Conservation (phyloP, 2,329 filamentous ascomycete species). For the Chalara sp. region DNA sequence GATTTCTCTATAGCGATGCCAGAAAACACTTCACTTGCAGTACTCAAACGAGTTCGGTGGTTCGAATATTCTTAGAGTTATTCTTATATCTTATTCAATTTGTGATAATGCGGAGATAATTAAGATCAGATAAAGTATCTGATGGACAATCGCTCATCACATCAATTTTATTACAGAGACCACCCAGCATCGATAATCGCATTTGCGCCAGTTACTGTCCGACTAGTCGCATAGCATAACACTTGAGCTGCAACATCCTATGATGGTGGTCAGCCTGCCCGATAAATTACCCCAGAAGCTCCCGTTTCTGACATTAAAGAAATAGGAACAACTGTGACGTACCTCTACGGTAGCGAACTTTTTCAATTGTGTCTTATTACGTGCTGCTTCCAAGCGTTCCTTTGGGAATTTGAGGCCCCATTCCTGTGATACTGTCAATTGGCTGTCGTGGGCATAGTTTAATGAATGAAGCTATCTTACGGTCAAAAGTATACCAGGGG, state of each 20-base stretch:
- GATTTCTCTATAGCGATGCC: no score
- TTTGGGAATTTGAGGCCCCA: not conserved
- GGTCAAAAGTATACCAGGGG: constrained; percentile 29
- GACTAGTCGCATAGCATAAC: not conserved
- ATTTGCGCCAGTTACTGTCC: not conserved
- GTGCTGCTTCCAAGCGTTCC: not conserved
- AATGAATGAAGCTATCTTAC: not conserved
- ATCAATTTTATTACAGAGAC: not conserved
- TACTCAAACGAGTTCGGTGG: no score
- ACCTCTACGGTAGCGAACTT: constrained; percentile 1
- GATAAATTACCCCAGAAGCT: not conserved
- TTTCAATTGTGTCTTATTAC: not conserved
- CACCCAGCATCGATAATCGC: not conserved
- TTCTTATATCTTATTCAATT: no score
- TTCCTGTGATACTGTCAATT: not conserved
- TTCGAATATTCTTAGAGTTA: no score
- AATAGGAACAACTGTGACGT: not conserved
- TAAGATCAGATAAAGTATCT: no score
- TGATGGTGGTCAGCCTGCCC: not conserved
- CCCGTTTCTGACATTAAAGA: not conserved
- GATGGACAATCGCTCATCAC: no score
- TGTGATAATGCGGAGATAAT: no score
- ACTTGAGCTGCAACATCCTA: not conserved
- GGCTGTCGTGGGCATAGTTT: no score
- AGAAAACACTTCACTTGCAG: no score